These are phyloP conservation scores for Castanea crenata DNA, from an alignment of 306 rosid genomes.

Conservation along the genomic window DNA sequence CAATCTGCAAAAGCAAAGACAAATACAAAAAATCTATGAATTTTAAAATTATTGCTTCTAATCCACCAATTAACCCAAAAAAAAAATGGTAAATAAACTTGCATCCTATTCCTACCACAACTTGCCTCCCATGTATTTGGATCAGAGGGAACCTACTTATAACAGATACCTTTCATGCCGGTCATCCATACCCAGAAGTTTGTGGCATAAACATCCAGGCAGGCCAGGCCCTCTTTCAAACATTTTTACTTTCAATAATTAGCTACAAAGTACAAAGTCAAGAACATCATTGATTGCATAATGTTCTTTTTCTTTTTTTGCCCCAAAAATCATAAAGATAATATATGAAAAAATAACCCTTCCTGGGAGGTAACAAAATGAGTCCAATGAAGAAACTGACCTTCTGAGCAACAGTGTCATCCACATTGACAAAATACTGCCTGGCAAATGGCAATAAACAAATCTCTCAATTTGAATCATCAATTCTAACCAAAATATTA, in stretches of 20 bases:
- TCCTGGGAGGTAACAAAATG: constrained; percentile 1
- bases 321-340: neutral
- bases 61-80: neutral
- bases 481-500: neutral
- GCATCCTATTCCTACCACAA: neutral
- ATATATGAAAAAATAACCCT: neutral
- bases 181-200: neutral
- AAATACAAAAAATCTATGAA: neutral
- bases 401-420: constrained; percentile 78
- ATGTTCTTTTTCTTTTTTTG: too few species aligned
- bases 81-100: neutral
- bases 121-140: constrained; percentile 11
- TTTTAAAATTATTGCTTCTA: neutral
- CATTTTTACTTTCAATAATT: neutral
- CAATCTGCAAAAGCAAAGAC: constrained; percentile 40
- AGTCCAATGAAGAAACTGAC: constrained; percentile 30
- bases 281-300: neutral
- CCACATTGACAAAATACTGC: constrained; percentile 89
- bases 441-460: constrained; percentile 53
- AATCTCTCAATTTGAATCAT: constrained; percentile 6
- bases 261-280: constrained; percentile 8
- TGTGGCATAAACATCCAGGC: neutral
- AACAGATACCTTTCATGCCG: neutral
- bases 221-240: constrained; percentile 13
- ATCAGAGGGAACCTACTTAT: constrained; percentile 14